These are phyloP conservation scores for Teratosphaeria destructans DNA, from an alignment of 2,329 filamentous ascomycete species.

Conservation along the genomic window DNA sequence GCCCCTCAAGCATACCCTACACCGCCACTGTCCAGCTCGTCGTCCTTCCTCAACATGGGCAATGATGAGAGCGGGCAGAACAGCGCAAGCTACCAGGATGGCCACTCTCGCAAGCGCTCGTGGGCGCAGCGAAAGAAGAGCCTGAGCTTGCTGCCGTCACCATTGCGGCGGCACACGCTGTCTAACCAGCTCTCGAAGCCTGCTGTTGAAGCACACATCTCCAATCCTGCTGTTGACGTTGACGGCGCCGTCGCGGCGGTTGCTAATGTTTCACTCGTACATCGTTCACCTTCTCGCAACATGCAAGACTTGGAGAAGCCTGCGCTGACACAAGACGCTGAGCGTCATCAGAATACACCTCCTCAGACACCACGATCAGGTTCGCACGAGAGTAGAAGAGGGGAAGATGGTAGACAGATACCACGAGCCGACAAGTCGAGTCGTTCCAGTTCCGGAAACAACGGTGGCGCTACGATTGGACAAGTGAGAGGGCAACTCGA, in stretches of 20 bases:
- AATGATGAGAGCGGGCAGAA: slow-evolving; percentile 15
- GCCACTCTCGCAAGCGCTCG: slow-evolving; percentile 16
- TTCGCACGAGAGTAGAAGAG: slow-evolving; percentile 48
- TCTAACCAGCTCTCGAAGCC: slow-evolving; percentile 52
- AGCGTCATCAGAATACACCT: slow-evolving; percentile 72
- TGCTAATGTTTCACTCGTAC: slow-evolving; percentile 22
- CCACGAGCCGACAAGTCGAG: slow-evolving; percentile 29
- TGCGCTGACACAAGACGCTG: slow-evolving; percentile 74
- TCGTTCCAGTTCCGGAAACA: slow-evolving; percentile 23
- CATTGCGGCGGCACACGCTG: slow-evolving; percentile 27
- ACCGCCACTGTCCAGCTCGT: slow-evolving; percentile 31
- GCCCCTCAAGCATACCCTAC: slow-evolving; percentile 26
- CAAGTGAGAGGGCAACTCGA: slow-evolving; percentile 76
- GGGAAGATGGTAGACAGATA: slow-evolving; percentile 15
- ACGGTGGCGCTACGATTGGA: slow-evolving; percentile 48
- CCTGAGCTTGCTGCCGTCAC: slow-evolving; percentile 14
- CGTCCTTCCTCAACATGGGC: slow-evolving; percentile 25
- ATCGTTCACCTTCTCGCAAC: slow-evolving; percentile 36
- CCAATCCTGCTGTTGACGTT: slow-evolving; percentile 51
- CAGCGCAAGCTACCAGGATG: slow-evolving; percentile 6
- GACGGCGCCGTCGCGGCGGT: slow-evolving; percentile 44
- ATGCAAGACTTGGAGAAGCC: slow-evolving; percentile 53
- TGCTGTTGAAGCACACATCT: slow-evolving; percentile 58
- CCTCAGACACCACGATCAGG: slow-evolving; percentile 82
- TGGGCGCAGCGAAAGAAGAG: slow-evolving; percentile 16